These are phyloP conservation scores for Yamadazyma paraphyllophila DNA, from an alignment of 805 yeast genomes.

Conservation along the genomic window DNA sequence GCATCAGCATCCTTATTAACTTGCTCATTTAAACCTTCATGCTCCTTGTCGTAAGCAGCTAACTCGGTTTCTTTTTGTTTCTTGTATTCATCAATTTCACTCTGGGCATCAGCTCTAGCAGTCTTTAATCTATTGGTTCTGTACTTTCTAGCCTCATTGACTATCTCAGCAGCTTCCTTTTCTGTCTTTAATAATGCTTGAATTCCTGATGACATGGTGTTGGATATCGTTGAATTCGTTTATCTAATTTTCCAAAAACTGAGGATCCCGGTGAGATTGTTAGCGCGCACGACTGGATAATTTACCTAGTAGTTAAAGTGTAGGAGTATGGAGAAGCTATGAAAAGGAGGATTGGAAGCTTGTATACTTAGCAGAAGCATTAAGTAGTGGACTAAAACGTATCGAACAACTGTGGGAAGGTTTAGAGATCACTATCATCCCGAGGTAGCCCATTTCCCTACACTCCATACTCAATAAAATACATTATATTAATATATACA, in stretches of 20 bases:
- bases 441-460: no score
- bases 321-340: no score
- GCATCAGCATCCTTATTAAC: conserved; percentile 79
- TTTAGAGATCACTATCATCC: no score
- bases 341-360: no score
- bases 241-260: neutral
- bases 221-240: conserved; percentile 1
- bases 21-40: conserved; percentile 70
- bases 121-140: conserved; percentile 88
- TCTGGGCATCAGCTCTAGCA: conserved; percentile 89
- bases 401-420: no score
- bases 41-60: conserved; percentile 65
- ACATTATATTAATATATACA: conserved; percentile 1
- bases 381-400: no score
- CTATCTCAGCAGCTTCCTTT: conserved; percentile 95
- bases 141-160: conserved; percentile 87
- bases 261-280: neutral
- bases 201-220: conserved; percentile 44
- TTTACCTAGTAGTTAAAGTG: no score
- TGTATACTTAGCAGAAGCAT: no score
- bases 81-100: conserved; percentile 86
- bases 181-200: conserved; percentile 84
- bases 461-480: neutral
- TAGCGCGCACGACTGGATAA: neutral
- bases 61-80: conserved; percentile 79